phyloP scores from a whole-genome alignment of 768 basidiomycete genomes.

The Lactarius pseudohatsudake region DNA sequence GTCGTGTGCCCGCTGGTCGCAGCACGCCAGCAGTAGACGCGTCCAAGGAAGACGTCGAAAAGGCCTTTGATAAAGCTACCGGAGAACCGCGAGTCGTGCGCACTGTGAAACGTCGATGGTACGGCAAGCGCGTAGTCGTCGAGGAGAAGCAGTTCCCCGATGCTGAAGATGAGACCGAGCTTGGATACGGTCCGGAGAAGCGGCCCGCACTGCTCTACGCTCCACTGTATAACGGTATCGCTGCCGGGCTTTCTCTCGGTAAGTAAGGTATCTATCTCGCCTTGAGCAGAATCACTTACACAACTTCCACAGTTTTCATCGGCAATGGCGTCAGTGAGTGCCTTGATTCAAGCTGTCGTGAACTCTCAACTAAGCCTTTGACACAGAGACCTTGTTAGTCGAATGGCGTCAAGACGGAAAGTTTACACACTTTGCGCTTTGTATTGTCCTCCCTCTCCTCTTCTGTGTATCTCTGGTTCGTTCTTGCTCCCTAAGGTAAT shows the following conservation, averaged over 20 bases:
- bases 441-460: conserved; percentile 42
- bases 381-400: conserved; percentile 46
- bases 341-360: too few relatives aligned
- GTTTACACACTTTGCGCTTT: conserved; percentile 44
- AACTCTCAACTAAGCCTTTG: neutral
- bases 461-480: conserved; percentile 48
- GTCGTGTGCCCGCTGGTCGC: conserved; percentile 14
- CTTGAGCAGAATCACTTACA: conserved; percentile 10
- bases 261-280: conserved; percentile 29
- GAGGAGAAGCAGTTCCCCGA: conserved; percentile 23
- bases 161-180: conserved; percentile 22
- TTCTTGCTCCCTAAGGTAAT: conserved; percentile 4
- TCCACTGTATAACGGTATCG: conserved; percentile 39
- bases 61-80: conserved; percentile 8
- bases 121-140: conserved; percentile 47
- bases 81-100: conserved; percentile 19
- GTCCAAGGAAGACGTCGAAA: conserved; percentile 15
- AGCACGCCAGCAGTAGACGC: conserved; percentile 6
- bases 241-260: conserved; percentile 38
- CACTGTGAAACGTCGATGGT: conserved; percentile 54
- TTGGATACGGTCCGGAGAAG: conserved; percentile 35
- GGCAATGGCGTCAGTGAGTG: conserved; percentile 56
- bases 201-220: conserved; percentile 40
- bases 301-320: conserved; percentile 52
- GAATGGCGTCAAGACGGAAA: conserved; percentile 52